Conservation (phyloP, 202 grass and related monocot species). For the Setaria viridis region DNA sequence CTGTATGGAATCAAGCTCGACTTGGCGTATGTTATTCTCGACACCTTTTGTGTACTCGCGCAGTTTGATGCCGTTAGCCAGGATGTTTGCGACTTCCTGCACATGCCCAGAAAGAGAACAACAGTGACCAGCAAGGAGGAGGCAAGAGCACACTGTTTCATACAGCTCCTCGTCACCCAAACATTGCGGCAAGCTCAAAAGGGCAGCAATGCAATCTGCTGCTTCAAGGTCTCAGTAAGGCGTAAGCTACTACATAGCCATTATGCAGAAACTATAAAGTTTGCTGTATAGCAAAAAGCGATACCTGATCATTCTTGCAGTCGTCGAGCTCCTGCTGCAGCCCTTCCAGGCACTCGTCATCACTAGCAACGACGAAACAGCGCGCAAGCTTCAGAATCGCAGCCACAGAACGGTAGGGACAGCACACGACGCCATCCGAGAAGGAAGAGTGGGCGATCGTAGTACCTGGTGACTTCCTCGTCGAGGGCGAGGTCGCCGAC, state of each 20-base stretch:
- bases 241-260: conserved; percentile 3
- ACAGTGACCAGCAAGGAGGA: conserved; percentile 5
- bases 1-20: conserved; percentile 98
- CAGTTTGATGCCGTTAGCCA: conserved; percentile 91
- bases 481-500: conserved; percentile 82
- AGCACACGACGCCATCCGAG: neutral
- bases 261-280: neutral
- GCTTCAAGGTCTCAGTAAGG: neutral
- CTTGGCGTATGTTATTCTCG: conserved; percentile 88
- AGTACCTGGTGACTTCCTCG: conserved; percentile 77
- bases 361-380: conserved; percentile 52
- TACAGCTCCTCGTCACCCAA: neutral
- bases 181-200: conserved; percentile 10
- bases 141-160: neutral
- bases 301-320: conserved; percentile 86
- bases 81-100: conserved; percentile 93
- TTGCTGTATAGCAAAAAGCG: neutral
- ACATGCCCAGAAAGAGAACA: conserved; percentile 13
- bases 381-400: conserved; percentile 11
- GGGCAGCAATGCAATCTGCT: neutral
- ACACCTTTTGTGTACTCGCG: conserved; percentile 97
- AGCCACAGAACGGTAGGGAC: no score
- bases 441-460: neutral
- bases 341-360: conserved; percentile 84
- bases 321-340: conserved; percentile 87